Base-by-base conservation (phyloP, 176 grass and related monocot genomes). In the Musa troglodytarum region DNA sequence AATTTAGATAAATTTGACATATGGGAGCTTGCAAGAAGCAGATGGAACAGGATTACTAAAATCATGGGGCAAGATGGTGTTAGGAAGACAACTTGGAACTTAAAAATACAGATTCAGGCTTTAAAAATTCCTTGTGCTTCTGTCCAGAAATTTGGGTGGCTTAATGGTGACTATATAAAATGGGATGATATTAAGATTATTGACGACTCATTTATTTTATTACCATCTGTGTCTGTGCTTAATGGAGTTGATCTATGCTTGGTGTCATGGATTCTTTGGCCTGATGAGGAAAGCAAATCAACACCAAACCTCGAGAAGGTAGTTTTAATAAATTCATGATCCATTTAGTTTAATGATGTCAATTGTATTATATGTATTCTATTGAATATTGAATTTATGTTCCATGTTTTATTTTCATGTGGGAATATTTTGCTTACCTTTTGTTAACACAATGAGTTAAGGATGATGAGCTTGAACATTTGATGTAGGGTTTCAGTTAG, bases 281-380 rank as follows among this genome's bases (percentile, higher is more conserved):
- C 93, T 78, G 93, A 97, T 52, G 90, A 93, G 83, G 90, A 97
- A 77, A 93, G 87, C 84, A 93, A 88, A 86, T 84, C 74, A 61
- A 79, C 79, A 58, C 88, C 90, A 74, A 97, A 88, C 52, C 77
- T 97, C 68, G 93, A 97, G 66, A 97, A 97, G 93, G 93, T 97
- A 82, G 22, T 49, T 65, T 77, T 24, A 52, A 11, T 49, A 50
- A 8, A 50, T 70, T 16, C 14, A n/a, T 70, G 11, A 43, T 70
- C 9, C 6, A 70, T 19, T 19, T 19, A 11, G 3, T 68, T 11
- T 23, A 29, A 21, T 57, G 13, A 16, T 57, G 17, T 61, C 8
- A 28, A 26, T 66, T 29, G 16, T 66, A 14, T 66, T 66, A 54
- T 53, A 1, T 53, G 10, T 15, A 61, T 61, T 61, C 1, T 61